Evolutionary conservation across 768 basidiomycete genomes (phyloP).

Genomic region (Chalciporus piperatus): DNA sequence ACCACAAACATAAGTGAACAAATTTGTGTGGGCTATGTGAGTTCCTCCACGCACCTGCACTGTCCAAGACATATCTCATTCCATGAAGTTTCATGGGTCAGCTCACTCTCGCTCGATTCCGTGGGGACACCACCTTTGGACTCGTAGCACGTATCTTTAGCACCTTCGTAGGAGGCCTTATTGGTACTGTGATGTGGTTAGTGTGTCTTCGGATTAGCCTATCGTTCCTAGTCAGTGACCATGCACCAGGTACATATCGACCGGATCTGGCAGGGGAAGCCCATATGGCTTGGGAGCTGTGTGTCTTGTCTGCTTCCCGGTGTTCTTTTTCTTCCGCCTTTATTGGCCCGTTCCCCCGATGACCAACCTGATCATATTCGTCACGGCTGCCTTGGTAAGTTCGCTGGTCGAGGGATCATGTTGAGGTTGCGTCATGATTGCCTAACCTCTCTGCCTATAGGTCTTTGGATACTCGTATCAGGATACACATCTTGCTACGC

Average conservation of each 20-base stretch:
- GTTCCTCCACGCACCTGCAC: conserved; percentile 11
- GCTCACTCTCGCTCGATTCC: conserved; percentile 64
- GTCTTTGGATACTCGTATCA: conserved; percentile 75
- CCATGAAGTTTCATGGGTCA: conserved; percentile 67
- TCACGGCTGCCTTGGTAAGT: conserved; percentile 59
- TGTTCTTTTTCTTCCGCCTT: conserved; percentile 66
- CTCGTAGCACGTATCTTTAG: conserved; percentile 57
- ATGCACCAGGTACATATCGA: conserved; percentile 61
- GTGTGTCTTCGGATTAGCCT: conserved; percentile 13
- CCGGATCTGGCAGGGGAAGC: conserved; percentile 57
- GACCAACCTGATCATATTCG: conserved; percentile 67
- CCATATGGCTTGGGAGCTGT: conserved; percentile 70
- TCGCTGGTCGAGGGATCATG: background rate
- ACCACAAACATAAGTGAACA: conserved; percentile 42
- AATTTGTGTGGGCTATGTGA: conserved; percentile 71
- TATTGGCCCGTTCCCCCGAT: conserved; percentile 75
- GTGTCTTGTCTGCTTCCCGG: conserved; percentile 65
- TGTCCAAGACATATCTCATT: background rate
- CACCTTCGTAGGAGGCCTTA: conserved; percentile 63
- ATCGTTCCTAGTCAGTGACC: background rate
- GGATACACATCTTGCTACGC: conserved; percentile 46
- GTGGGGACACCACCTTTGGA: conserved; percentile 72
- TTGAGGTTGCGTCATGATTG: background rate
- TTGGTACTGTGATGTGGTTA: conserved; percentile 68
- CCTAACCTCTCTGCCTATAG: conserved; percentile 30